Percentiles rank a stretch among this genome's conserved stretches.
phyloP scores from a whole-genome alignment of 2,329 filamentous ascomycete species.

The Seiridium cupressi region DNA sequence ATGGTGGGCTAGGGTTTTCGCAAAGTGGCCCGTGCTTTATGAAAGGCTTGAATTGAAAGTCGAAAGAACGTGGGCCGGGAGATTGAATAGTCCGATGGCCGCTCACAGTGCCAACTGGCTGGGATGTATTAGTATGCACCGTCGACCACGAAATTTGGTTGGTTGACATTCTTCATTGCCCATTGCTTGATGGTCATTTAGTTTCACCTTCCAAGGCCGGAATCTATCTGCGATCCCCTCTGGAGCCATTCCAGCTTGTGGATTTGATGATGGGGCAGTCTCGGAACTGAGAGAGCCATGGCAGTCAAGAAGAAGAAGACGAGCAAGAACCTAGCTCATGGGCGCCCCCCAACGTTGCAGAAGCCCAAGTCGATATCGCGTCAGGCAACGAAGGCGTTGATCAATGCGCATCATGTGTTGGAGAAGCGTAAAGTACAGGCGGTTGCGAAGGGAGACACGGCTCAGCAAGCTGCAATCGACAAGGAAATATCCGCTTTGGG shows the following conservation, averaged over 20 bases:
- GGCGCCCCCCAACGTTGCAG: conserved; percentile 56
- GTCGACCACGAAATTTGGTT: neutral
- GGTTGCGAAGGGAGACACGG: conserved; percentile 48
- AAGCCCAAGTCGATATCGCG: conserved; percentile 58
- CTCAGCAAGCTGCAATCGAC: conserved; percentile 42
- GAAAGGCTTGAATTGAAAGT: too few species aligned
- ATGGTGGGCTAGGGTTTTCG: conserved; percentile 6
- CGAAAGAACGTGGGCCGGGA: neutral
- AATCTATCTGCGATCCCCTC: too few species aligned
- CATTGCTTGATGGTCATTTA: too few species aligned
- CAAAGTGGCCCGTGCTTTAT: neutral
- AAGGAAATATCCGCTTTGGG: conserved; percentile 57
- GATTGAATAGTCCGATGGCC: neutral
- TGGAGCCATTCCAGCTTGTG: too few species aligned
- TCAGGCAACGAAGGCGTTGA: conserved; percentile 62
- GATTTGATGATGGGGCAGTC: neutral
- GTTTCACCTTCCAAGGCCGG: too few species aligned
- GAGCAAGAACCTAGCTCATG: conserved; percentile 45
- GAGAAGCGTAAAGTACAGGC: conserved; percentile 62
- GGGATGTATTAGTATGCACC: neutral
- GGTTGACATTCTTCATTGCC: neutral
- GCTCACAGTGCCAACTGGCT: neutral
- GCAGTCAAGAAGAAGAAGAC: conserved; percentile 42
- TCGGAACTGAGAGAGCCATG: conserved; percentile 32
- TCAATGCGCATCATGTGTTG: conserved; percentile 64